Evolutionary conservation across 2,329 filamentous ascomycete species (phyloP), one percentile per base, ranked within the genome.

Genomic region (Scytalidium lignicola): DNA sequence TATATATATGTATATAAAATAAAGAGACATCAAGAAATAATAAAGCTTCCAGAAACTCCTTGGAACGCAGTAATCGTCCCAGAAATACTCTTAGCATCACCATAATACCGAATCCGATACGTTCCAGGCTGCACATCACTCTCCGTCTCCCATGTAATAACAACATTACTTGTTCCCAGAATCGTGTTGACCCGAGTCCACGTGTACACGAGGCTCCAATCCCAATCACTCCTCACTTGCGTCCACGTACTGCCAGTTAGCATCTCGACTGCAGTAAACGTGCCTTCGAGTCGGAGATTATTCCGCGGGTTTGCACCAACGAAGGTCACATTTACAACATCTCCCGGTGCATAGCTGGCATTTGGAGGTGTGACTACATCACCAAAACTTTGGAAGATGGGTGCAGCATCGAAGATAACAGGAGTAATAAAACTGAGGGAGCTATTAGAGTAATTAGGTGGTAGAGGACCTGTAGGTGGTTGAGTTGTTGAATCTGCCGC

Each of bases 271-370:
- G 86, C 80, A 0, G 85, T 83, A 66, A 82, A 96, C 0, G 90
- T 95, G 2, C 74, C 77, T 60, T 88, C 90, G 1, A 88, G 79
- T 1, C 83, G 78, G 23, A 96, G 78, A 57, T 96, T 88, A 65
- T 96, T 96, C 20, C 92, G 79, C 13, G 91, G 92, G 61, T 96
- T 95, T 0, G 91, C 90, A 13, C 84, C 91, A 2, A 91, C 80
- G 66, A 96, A 96, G 0, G 75, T 82, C 0, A 77, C 84, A 18
- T 72, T 77, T 41, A 91, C 80, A 3, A 74, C 72, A 26, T 79
- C 74, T 2, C 89, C 88, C 3, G 77, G 69, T 1, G 67, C 55
- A 63, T 88, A 89, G 0, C 71, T 67, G 3, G 75, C 61, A 1
- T 69, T 62, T 1, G 79, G 74, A 41, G 84, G 75, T 0, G 69